Evolutionary conservation across 1,139 yeast genomes (phyloP), one percentile per base, ranked within the genome.

Genomic region (Candida smagusa): DNA sequence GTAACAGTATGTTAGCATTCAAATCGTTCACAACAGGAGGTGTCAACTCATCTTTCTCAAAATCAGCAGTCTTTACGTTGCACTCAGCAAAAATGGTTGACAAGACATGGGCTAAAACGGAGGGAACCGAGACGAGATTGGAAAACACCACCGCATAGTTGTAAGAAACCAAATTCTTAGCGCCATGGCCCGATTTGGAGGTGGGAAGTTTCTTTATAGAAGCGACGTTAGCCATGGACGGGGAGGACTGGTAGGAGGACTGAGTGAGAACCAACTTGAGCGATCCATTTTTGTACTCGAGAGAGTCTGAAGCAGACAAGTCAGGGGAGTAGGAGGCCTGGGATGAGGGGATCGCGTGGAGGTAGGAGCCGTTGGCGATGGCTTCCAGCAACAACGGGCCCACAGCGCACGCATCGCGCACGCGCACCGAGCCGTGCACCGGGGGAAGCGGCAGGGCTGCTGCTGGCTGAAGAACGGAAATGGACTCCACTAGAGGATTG

Each of bases 101-200:
- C 23, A 40, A 16, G 11, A 36, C 43, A 32, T 37, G 36, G 8
- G 9, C 30, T 25, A 40, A 33, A 5, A 35, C 21, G 3, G 39
- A 21, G 2, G 41, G 39, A 8, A 40, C 12, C 6, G 12, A 8
- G 3, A 30, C 8, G 9, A 40, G 12, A n/a, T 37, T 35, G 6
- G 39, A 36, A 9, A 52, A 35, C 7, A 39, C 30, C n/a, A 53
- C 40, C 9, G 37, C 34, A 38, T 52, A 41, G 31, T 38, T 40
- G 37, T 39, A 47, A 3, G 51, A 39, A 8, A 46, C 56, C 24
- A 39, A 36, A 23, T 46, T 39, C 28, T 44, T 38, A 2, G 58
- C 40, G 0, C 61, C 61, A 35, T 56, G 61, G 12, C 61, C 61
- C 19, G 36, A 37, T 31, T 55, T 56, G 8, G 50, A 40, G 7